phyloP scores from a whole-genome alignment of 1,284 basidiomycete species.

The Ganoderma leucocontextum region DNA sequence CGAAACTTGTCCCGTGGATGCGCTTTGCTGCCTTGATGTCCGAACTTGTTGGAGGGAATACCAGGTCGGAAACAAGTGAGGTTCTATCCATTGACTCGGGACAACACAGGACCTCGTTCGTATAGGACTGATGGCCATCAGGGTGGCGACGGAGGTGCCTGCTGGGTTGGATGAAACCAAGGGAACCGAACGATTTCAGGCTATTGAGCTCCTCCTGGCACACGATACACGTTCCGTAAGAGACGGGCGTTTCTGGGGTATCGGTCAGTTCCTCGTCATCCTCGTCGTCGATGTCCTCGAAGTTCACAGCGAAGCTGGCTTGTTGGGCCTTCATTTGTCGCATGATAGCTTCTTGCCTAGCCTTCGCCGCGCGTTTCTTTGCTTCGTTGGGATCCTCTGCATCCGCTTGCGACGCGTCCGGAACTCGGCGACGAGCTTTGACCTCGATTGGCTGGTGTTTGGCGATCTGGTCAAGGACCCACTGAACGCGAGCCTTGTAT shows the following conservation, averaged over 20 bases:
- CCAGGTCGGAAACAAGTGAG: slow-evolving; percentile 36
- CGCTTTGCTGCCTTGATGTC: slow-evolving; percentile 59
- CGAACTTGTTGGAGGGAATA: slow-evolving; percentile 64
- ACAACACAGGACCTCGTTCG: slow-evolving; percentile 79
- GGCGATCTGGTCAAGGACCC: slow-evolving; percentile 76
- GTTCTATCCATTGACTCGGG: slow-evolving; percentile 74
- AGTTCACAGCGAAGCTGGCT: slow-evolving; percentile 82
- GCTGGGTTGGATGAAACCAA: slow-evolving; percentile 93
- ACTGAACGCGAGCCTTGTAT: slow-evolving; percentile 75
- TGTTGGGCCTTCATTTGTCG: slow-evolving; percentile 93
- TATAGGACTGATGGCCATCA: slow-evolving; percentile 71
- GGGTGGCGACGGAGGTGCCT: slow-evolving; percentile 84
- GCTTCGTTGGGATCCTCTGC: slow-evolving; percentile 66
- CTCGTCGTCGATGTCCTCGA: slow-evolving; percentile 65
- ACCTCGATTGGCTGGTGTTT: slow-evolving; percentile 65
- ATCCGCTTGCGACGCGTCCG: slow-evolving; percentile 47
- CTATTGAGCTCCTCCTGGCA: slow-evolving; percentile 94
- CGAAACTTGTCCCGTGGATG: slow-evolving; percentile 61
- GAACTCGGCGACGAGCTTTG: slow-evolving; percentile 53
- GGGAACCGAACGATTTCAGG: slow-evolving; percentile 82
- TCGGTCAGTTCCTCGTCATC: slow-evolving; percentile 66
- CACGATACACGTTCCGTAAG: slow-evolving; percentile 94
- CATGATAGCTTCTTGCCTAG: slow-evolving; percentile 90
- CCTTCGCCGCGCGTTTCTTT: slow-evolving; percentile 84
- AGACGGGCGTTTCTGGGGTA: slow-evolving; percentile 56